Base-by-base conservation (phyloP, 345 rosid species). In the Linum trigynum region DNA sequence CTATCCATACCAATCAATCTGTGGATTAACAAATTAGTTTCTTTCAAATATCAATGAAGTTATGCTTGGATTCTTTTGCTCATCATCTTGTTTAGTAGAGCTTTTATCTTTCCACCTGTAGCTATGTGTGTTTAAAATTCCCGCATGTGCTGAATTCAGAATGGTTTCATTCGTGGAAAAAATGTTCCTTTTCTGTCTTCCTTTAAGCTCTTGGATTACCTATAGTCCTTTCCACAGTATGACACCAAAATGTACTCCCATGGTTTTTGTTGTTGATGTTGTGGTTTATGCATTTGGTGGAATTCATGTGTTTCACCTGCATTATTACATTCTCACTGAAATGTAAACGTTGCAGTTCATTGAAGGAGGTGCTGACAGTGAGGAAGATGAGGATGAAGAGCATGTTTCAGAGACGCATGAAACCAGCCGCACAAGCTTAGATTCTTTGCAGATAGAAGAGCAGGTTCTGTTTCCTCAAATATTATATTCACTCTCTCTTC, bases 331-430 rank as follows among this genome's bases (percentile, higher is more conserved):
- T 12, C 17, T 57, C 38, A 17, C 38, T 23, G 38, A 7, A 39
- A 35, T 65, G 51, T 41, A 69, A 10, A 39, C 64, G 38, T 67
- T 70, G 68, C 80, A 90, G 97, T 86, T 85, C 69, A 84, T 84
- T 74, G 92, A 82, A 83, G 87, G 82, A 35, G 87, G 57, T 68
- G 80, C 88, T 62, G 92, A 78, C 43, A 74, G 65, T 36, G 88
- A 78, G 65, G 84, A 65, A 77, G 59, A 65, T 76, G 84, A 71
- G 59, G 75, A 81, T 39, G 75, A 74, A 68, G 82, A 77, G 48
- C 73, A 77, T 45, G 67, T 55, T 8, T 59, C 68, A 32, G 80
- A 68, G 64, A 66, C 61, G 23, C 71, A 61, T 67, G 80, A 81
- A 71, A 61, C 73, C 36, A 76, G 71, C 16, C 9, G 59, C 35